Evolutionary conservation across 2,329 filamentous ascomycete species (phyloP), one percentile per base, ranked within the genome.

Genomic region (Aspergillus versicolor): DNA sequence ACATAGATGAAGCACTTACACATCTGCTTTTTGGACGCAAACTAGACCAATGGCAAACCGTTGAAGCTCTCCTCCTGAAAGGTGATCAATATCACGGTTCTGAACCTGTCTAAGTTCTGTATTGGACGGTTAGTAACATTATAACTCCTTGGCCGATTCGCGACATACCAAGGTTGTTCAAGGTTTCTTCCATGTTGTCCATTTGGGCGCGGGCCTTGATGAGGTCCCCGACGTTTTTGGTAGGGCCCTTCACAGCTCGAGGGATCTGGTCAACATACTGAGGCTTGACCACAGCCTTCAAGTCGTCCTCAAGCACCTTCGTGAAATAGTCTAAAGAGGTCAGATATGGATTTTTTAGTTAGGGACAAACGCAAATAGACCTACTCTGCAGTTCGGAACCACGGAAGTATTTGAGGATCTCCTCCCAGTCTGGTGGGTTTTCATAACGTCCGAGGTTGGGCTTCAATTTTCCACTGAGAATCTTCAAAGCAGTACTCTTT

Each of bases 191-290:
- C 60, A 90, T 78, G 74, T 97, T 95, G 57, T 84, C 86, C 75
- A 96, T 85, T 62, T 91, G 85, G 59, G 84, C 80, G 63, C 91
- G 88, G 67, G 86, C 84, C 72, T 91, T 84, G 64, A 99, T 88
- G 62, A 97, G 84, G 58, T 82, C 82, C 65, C 87, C 84, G 55
- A 99, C 95, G 24, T 85, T 85, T 79, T 92, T 92, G 67, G 92
- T 83, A 43, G 89, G 80, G 19, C 88, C 88, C 72, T 89, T 92
- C 71, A 99, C 89, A 42, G 94, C 93, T 75, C 89, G 91, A 60
- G 94, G 94, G 64, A 99, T 93, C 79, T 97, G 94, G 70, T 99
- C 94, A 69, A 99, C 94, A 81, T 99, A 97, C 80, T 99, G 95
- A 57, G 94, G 94, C 84, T 99, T 99, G 68, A 97, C 92, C 57